These are phyloP conservation scores for Colletotrichum sp. DNA, from an alignment of 2,329 filamentous ascomycete species.

Conservation along the genomic window DNA sequence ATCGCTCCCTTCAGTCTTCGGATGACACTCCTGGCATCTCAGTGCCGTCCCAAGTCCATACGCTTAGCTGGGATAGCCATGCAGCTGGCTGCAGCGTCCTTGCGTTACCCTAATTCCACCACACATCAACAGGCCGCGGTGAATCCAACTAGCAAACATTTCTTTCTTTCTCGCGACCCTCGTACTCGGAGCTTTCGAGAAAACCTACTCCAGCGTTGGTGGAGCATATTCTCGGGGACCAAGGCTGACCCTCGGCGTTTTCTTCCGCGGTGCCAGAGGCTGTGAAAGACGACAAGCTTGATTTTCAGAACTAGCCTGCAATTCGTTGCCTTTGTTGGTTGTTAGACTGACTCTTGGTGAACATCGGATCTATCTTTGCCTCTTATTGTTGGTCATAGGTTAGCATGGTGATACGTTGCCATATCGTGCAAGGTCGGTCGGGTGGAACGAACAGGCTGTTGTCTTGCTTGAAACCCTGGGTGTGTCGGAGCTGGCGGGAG, in stretches of 20 bases:
- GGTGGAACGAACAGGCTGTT: background rate
- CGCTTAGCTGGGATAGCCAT: background rate
- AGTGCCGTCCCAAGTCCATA: background rate
- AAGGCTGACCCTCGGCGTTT: background rate
- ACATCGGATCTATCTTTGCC: background rate
- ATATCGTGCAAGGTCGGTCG: background rate
- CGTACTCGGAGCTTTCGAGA: background rate
- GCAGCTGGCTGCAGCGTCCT: background rate
- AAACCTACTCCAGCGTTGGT: background rate
- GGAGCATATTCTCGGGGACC: background rate
- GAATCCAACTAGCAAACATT: background rate
- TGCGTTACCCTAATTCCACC: background rate
- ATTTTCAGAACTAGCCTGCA: background rate
- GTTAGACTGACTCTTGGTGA: background rate
- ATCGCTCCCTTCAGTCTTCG: background rate
- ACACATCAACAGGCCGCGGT: background rate
- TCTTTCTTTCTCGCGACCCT: background rate
- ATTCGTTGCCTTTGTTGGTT: background rate
- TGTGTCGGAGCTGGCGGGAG: background rate
- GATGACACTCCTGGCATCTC: background rate
- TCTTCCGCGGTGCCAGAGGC: background rate
- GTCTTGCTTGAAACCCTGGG: background rate
- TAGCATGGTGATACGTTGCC: background rate
- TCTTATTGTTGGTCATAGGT: background rate
- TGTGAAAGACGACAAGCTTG: background rate